Percentiles rank a stretch among this genome's conserved stretches.
These are phyloP conservation scores for Pleoardoris graminearum DNA, from an alignment of 2,329 filamentous ascomycete species.

Conservation along the genomic window DNA sequence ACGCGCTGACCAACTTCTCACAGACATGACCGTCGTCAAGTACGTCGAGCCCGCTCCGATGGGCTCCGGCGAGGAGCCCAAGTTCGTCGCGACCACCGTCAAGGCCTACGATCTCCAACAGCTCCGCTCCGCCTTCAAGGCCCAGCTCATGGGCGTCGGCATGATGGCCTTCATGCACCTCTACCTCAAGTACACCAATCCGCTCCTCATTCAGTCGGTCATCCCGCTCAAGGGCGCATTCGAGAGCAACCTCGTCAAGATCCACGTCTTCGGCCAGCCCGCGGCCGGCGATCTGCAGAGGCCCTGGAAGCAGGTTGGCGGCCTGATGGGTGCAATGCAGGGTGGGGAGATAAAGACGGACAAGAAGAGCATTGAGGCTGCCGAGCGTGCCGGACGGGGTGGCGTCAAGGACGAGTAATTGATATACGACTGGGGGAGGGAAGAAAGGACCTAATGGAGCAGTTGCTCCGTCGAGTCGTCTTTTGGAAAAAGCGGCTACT, in stretches of 20 bases:
- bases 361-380: slow-evolving; percentile 60
- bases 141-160: slow-evolving; percentile 90
- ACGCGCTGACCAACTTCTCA: no score
- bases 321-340: slow-evolving; percentile 80
- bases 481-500: not conserved
- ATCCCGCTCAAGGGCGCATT: slow-evolving; percentile 95
- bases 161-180: slow-evolving; percentile 99
- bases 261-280: slow-evolving; percentile 85
- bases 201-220: slow-evolving; percentile 96
- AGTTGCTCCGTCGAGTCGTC: not conserved
- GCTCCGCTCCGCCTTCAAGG: slow-evolving; percentile 81
- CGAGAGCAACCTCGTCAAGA: slow-evolving; percentile 95
- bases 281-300: slow-evolving; percentile 90
- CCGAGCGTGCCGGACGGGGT: slow-evolving; percentile 55
- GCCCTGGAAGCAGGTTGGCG: slow-evolving; percentile 85
- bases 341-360: slow-evolving; percentile 81
- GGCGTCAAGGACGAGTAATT: slow-evolving; percentile 58
- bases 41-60: slow-evolving; percentile 96
- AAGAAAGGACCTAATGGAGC: not conserved
- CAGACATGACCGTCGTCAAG: slow-evolving; percentile 97
- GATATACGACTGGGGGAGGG: not conserved
- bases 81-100: slow-evolving; percentile 94
- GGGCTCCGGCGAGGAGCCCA: slow-evolving; percentile 91
- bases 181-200: slow-evolving; percentile 99
- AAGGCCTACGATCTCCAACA: slow-evolving; percentile 92